Base-by-base conservation (phyloP, 805 yeast species). In the Teunomyces tritomae region DNA sequence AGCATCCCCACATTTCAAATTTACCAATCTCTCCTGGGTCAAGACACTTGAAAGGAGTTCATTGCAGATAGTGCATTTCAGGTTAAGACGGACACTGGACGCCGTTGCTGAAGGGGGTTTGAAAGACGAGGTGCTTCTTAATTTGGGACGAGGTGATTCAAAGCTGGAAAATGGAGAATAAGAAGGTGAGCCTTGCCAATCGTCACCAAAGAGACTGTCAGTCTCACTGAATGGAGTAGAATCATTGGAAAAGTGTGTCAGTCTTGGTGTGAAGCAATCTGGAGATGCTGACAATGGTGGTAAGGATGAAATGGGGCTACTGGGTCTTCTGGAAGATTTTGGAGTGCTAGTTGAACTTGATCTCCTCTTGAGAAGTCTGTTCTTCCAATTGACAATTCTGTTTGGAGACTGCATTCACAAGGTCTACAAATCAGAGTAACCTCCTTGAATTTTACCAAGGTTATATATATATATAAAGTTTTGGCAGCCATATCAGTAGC, bases 1-100 rank as follows among this genome's bases (percentile, higher is more conserved):
- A 39, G 67, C 61, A 57, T 83, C 87, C 1, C 75, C 78, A 63
- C 89, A 84, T 34, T 61, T 61, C 28, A 83, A 64, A 47, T 73
- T 75, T 10, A 83, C 62, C 1, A 80, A 61, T 39, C 66, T 70
- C 54, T 76, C 84, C 8, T 73, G 67, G 14, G 62, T 62, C 26
- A 77, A 64, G 42, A 75, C 77, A 27, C 74, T 70, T 13, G 71
- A 68, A 4, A 82, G 60, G 2, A 73, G 67, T 44, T 83, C 82
- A 5, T 74, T 74, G 57, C 89, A 84, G 11, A 83, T 68, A 45
- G 74, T 73, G 50, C 82, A 82, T 10, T 20, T 28, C 14, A 46
- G 49, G 11, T 26, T 43, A 5, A 40, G 30, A n/a, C 14, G 32
- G 2, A 47, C 45, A 13, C 34, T 40, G 27, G 34, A 40, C 6